These are phyloP conservation scores for Xerophyta viscosa DNA, from an alignment of 106 monocot species.

Conservation along the genomic window DNA sequence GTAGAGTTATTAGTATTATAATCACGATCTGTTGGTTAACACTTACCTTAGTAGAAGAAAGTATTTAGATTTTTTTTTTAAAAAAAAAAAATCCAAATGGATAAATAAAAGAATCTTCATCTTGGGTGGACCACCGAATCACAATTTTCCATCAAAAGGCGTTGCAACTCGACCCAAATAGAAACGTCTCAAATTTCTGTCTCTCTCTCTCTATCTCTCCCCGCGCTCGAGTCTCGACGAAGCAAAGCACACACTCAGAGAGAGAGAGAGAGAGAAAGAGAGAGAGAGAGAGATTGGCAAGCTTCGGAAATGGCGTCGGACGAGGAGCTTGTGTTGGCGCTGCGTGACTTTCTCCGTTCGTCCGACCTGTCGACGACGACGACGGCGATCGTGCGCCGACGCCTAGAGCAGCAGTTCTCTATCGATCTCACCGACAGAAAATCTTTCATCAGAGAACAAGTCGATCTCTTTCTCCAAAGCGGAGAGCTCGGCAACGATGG, in stretches of 20 bases:
- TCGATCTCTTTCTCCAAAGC: slow-evolving; percentile 55
- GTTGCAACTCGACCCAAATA: too few relatives aligned
- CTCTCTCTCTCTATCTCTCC: too few relatives aligned
- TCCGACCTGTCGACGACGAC: slow-evolving; percentile 84
- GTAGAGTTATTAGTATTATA: too few relatives aligned
- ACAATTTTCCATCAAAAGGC: too few relatives aligned
- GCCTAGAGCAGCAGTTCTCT: slow-evolving; percentile 67
- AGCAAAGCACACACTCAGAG: background rate
- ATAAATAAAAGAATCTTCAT: too few relatives aligned
- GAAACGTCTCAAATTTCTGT: too few relatives aligned
- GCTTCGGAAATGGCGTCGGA: slow-evolving; percentile 53
- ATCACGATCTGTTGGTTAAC: too few relatives aligned
- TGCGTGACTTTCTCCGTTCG: slow-evolving; percentile 51
- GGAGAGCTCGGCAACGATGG: slow-evolving; percentile 11
- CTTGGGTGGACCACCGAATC: too few relatives aligned
- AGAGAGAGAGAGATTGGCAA: background rate
- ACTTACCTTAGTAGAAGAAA: too few relatives aligned
- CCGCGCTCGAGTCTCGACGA: too few relatives aligned
- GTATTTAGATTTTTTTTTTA: too few relatives aligned
- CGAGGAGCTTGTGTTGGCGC: slow-evolving; percentile 49
- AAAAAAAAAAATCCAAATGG: too few relatives aligned
- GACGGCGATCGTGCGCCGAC: slow-evolving; percentile 50
- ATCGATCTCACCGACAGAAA: slow-evolving; percentile 59
- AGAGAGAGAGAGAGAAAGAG: background rate
- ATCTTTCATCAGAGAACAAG: slow-evolving; percentile 71